These are phyloP conservation scores for Lathyrus sativus DNA, from an alignment of 306 rosid species.

Conservation along the genomic window DNA sequence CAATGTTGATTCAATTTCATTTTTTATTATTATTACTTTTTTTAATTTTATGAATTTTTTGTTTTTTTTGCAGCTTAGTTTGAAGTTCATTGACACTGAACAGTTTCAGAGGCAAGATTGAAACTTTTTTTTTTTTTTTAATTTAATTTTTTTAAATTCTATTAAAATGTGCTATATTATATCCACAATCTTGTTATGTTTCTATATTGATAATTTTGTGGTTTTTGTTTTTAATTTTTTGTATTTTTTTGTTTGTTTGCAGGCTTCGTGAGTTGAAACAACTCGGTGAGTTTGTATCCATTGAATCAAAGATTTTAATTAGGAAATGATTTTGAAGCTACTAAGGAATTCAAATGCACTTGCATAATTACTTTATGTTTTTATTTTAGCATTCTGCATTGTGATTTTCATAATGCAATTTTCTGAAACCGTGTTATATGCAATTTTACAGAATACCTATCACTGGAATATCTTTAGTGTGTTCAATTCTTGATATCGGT, in stretches of 20 bases:
- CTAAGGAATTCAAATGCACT: constrained; percentile 5
- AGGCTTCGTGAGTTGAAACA: constrained; percentile 98
- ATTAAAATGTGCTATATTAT: constrained; percentile 27
- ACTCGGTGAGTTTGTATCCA: constrained; percentile 63
- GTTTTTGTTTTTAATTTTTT: not conserved
- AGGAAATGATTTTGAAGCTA: not conserved
- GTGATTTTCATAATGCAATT: constrained; percentile 4
- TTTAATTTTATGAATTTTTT: not conserved
- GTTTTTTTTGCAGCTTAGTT: constrained; percentile 62
- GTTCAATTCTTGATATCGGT: too few species aligned
- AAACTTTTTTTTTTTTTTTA: constrained; percentile 4
- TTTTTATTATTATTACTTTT: not conserved
- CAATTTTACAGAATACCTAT: not conserved
- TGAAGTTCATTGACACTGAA: constrained; percentile 91
- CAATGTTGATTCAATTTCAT: not conserved
- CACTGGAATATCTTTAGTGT: too few species aligned
- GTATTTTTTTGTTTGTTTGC: constrained; percentile 20
- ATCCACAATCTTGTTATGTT: constrained; percentile 3
- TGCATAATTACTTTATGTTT: not conserved
- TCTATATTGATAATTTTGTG: not conserved
- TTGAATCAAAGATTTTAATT: constrained; percentile 2
- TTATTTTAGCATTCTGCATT: constrained; percentile 14
- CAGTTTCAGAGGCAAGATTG: constrained; percentile 85
- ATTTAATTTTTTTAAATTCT: too few species aligned
- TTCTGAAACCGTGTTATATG: not conserved